phyloP scores from a whole-genome alignment of 1,284 basidiomycete species.

The Boletus coffeatus region DNA sequence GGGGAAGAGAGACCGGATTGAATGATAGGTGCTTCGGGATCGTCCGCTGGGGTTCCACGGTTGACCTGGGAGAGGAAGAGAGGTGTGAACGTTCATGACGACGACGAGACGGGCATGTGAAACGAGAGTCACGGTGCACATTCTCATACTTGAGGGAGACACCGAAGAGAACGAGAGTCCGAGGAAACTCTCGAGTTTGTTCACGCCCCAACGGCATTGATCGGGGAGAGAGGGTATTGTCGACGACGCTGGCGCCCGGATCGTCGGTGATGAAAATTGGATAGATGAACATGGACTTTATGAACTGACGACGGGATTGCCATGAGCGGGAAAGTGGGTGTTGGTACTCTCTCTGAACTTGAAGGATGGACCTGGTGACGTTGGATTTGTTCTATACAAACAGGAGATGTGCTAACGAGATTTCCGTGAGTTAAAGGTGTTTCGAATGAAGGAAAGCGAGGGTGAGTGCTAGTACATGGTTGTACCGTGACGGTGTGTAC shows the following conservation, averaged over 20 bases:
- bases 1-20: constrained; percentile 81
- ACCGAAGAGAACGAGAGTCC: constrained; percentile 89
- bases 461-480: too few species aligned
- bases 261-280: constrained; percentile 97
- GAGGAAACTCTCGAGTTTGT: constrained; percentile 86
- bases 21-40: constrained; percentile 89
- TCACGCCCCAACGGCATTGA: constrained; percentile 91
- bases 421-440: constrained; percentile 17
- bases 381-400: not conserved
- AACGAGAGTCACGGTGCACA: constrained; percentile 39
- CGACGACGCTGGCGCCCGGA: constrained; percentile 68
- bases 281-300: constrained; percentile 95
- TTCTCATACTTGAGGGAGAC: constrained; percentile 85
- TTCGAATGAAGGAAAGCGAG: not conserved
- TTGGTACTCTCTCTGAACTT: constrained; percentile 84
- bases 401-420: constrained; percentile 20
- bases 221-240: constrained; percentile 73
- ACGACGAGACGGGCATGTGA: not conserved
- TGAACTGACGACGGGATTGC: constrained; percentile 72
- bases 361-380: constrained; percentile 52
- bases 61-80: constrained; percentile 53
- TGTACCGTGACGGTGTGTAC: not conserved
- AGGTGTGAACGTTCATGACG: not conserved
- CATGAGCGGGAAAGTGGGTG: constrained; percentile 84
- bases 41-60: constrained; percentile 85